Evolutionary conservation across 805 yeast species (phyloP).

Genomic region (Lipomyces mesembrius): DNA sequence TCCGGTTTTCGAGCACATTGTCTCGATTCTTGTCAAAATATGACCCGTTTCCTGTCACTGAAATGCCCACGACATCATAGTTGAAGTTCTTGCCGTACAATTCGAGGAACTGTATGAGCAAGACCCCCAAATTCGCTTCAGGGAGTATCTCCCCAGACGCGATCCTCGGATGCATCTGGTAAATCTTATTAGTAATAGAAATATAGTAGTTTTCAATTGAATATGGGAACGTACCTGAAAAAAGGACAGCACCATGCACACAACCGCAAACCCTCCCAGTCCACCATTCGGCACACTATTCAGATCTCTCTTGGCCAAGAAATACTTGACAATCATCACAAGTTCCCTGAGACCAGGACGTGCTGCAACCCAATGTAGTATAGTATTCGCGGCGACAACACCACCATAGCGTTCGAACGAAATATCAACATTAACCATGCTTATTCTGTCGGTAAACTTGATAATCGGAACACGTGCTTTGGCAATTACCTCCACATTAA

Average conservation of each 20-base stretch:
- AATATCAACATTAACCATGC: constrained; percentile 79
- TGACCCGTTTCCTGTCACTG: constrained; percentile 57
- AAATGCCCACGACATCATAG: constrained; percentile 75
- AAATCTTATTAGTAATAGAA: background rate
- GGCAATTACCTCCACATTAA: constrained; percentile 80
- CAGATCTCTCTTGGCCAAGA: constrained; percentile 72
- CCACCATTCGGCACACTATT: constrained; percentile 94
- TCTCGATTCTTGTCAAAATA: constrained; percentile 64
- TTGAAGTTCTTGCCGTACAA: constrained; percentile 88
- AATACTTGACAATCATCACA: constrained; percentile 82
- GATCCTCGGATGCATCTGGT: constrained; percentile 72
- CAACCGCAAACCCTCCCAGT: constrained; percentile 91
- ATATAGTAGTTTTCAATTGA: background rate
- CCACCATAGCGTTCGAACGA: constrained; percentile 88
- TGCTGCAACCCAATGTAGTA: constrained; percentile 70
- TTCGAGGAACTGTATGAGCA: constrained; percentile 89
- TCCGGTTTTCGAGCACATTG: constrained; percentile 54
- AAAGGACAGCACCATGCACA: constrained; percentile 81
- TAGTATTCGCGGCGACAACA: constrained; percentile 76
- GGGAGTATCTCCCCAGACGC: constrained; percentile 68
- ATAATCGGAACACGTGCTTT: constrained; percentile 93
- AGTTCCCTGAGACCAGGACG: constrained; percentile 84
- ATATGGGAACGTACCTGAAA: constrained; percentile 48
- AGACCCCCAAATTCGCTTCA: constrained; percentile 77
- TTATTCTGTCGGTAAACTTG: constrained; percentile 76